Evolutionary conservation across 768 basidiomycete species (phyloP), one percentile per base, ranked within the genome.

Genomic region (Paxillus rubicundulus): DNA sequence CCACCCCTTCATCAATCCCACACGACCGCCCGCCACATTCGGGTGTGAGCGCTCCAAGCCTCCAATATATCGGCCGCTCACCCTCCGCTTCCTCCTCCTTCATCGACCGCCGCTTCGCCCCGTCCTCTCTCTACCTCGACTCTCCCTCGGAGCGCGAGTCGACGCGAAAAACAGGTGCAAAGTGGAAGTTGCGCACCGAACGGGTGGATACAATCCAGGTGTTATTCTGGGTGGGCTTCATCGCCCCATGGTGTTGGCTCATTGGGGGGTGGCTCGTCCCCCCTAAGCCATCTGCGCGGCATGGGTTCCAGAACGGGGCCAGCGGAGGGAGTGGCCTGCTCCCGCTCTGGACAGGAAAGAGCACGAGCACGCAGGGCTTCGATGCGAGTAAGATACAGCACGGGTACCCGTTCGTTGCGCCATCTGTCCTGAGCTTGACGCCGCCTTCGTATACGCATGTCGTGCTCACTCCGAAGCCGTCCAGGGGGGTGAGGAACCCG

Each of bases 141-240:
- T 21, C 67, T 53, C 21, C 65, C 65, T 61, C 70, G 39, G 59
- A 66, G 52, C 73, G 77, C 41, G 58, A 61, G 10, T 58, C 68
- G 47, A 41, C 69, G 62, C 59, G 56, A 4, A 52, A 55, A 10
- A 53, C 51, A 30, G 51, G 58, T 16, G 14, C 50, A 10, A 51
- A 39, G n/a, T 55, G 64, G 68, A 18, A 17, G 18, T 12, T 45
- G 9, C 54, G 28, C 27, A 39, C 33, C 1, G 57, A 61, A 20
- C 52, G 51, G 6, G n/a, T 47, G 24, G 63, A 71, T 27, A 59
- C 80, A 0, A 73, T 80, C 2, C 77, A 78, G 60, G 77, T 84
- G 65, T 71, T 87, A n/a, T 89, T 89, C 70, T 89, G 85, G 84
- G 51, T 84, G 0, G 87, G 87, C 3, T 89, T 89, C 59, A 51